Conservation (phyloP, 257 asterid genomes). For the Mitragyna speciosa region DNA sequence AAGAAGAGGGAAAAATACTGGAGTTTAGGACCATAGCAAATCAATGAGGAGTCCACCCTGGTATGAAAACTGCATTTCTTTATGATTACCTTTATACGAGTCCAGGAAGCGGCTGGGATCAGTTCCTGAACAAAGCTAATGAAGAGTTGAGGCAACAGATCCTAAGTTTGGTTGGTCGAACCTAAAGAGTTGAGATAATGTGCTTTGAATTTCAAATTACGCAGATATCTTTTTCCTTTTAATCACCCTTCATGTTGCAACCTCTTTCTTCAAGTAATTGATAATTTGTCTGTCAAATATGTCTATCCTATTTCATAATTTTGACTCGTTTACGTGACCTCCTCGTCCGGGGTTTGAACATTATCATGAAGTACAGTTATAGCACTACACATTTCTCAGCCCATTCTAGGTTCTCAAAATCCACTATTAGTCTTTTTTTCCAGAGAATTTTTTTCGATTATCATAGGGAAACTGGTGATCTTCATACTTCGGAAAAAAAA, state of each 20-base stretch:
- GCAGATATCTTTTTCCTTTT: not conserved
- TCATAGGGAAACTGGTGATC: not conserved
- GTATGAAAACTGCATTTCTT: constrained; percentile 86
- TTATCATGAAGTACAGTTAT: no score
- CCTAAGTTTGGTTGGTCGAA: not conserved
- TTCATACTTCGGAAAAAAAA: not conserved
- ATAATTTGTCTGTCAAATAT: not conserved
- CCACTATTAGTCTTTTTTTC: not conserved
- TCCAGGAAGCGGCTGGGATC: constrained; percentile 13
- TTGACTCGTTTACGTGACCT: no score
- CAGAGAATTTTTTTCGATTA: not conserved
- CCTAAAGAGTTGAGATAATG: not conserved
- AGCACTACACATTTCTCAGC: not conserved
- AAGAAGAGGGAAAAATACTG: constrained; percentile 27
- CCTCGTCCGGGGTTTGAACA: not conserved
- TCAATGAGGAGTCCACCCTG: constrained; percentile 72
- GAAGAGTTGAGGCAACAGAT: constrained; percentile 31
- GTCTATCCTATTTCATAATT: no score
- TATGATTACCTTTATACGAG: not conserved
- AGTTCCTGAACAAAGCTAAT: constrained; percentile 63
- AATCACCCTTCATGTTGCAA: not conserved
- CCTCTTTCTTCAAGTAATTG: not conserved
- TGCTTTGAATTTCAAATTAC: not conserved
- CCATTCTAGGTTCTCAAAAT: not conserved
- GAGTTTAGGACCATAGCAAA: constrained; percentile 68